Conservation (phyloP, 2,329 filamentous ascomycete species). For the Pyrenochaeta sp. region DNA sequence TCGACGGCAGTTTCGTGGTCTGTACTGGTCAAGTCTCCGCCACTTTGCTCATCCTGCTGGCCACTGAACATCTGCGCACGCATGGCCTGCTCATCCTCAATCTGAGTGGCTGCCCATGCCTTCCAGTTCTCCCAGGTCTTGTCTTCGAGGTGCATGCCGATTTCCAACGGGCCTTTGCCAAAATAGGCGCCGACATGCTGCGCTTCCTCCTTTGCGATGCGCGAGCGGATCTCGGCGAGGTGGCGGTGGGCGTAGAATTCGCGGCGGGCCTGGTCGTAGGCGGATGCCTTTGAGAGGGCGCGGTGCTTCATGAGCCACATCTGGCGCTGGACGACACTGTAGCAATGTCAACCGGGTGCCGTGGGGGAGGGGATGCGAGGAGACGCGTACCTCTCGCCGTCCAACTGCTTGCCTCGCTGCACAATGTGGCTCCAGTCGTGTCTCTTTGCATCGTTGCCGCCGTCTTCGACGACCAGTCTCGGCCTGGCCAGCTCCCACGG, state of each 20-base stretch:
- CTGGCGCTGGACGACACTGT: slow-evolving; percentile 90
- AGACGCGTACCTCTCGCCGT: slow-evolving; percentile 80
- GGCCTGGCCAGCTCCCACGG: slow-evolving; percentile 96
- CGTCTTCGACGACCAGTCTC: slow-evolving; percentile 81
- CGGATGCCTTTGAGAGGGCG: slow-evolving; percentile 68
- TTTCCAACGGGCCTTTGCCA: slow-evolving; percentile 75
- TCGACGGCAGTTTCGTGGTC: slow-evolving; percentile 44
- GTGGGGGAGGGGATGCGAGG: not conserved
- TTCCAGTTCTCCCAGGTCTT: slow-evolving; percentile 85
- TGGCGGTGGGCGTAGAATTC: slow-evolving; percentile 91
- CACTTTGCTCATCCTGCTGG: slow-evolving; percentile 38
- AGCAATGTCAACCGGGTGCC: slow-evolving; percentile 1
- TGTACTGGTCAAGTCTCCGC: slow-evolving; percentile 23
- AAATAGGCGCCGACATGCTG: slow-evolving; percentile 87
- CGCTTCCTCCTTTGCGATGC: slow-evolving; percentile 89
- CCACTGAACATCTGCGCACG: slow-evolving; percentile 53
- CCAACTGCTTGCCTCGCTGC: slow-evolving; percentile 78
- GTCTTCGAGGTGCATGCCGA: slow-evolving; percentile 86
- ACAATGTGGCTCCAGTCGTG: slow-evolving; percentile 82
- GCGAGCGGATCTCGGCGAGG: slow-evolving; percentile 79
- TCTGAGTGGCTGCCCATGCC: slow-evolving; percentile 71
- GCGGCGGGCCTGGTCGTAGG: slow-evolving; percentile 86
- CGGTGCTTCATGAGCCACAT: slow-evolving; percentile 74
- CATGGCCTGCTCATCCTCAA: slow-evolving; percentile 58
- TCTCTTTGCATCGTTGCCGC: slow-evolving; percentile 79